A percentile compares a stretch with the other conserved stretches of the same genome.
phyloP scores from a whole-genome alignment of 2,329 filamentous ascomycete genomes.

The Talaromyces pinophilus region DNA sequence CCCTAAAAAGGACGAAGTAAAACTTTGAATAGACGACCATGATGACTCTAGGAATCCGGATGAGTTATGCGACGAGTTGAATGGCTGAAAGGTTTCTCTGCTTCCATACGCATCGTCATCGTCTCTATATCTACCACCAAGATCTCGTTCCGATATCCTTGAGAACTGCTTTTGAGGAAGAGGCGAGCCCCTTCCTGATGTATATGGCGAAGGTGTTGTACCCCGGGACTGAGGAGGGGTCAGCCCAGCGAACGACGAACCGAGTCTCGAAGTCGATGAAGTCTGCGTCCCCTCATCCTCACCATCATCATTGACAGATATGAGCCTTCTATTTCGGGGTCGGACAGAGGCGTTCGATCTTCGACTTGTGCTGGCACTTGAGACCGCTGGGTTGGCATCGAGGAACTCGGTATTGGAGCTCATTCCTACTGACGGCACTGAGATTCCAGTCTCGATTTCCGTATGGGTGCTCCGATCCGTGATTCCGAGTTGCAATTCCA shows the following conservation, averaged over 20 bases:
- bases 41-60: slow-evolving; percentile 47
- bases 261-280: slow-evolving; percentile 30
- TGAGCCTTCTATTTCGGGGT: slow-evolving; percentile 47
- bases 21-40: slow-evolving; percentile 52
- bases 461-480: not conserved
- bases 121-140: slow-evolving; percentile 26
- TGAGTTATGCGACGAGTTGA: slow-evolving; percentile 16
- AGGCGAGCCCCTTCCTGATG: slow-evolving; percentile 41
- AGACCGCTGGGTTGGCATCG: slow-evolving; percentile 40
- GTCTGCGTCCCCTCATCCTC: slow-evolving; percentile 31
- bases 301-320: slow-evolving; percentile 45
- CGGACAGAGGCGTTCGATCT: slow-evolving; percentile 44
- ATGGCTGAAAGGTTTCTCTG: slow-evolving; percentile 28
- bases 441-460: not conserved
- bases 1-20: slow-evolving; percentile 53
- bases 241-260: slow-evolving; percentile 33
- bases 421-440: slow-evolving; percentile 38
- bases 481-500: not conserved
- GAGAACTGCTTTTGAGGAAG: slow-evolving; percentile 43
- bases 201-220: slow-evolving; percentile 43
- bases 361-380: slow-evolving; percentile 35
- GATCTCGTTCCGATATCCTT: slow-evolving; percentile 28
- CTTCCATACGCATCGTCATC: slow-evolving; percentile 30
- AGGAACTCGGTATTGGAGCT: slow-evolving; percentile 42
- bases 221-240: slow-evolving; percentile 44